Percentiles rank a stretch among this genome's conserved stretches.
Evolutionary conservation across 805 yeast species (phyloP).

Genomic region (Starmerella khaoyaiensis): DNA sequence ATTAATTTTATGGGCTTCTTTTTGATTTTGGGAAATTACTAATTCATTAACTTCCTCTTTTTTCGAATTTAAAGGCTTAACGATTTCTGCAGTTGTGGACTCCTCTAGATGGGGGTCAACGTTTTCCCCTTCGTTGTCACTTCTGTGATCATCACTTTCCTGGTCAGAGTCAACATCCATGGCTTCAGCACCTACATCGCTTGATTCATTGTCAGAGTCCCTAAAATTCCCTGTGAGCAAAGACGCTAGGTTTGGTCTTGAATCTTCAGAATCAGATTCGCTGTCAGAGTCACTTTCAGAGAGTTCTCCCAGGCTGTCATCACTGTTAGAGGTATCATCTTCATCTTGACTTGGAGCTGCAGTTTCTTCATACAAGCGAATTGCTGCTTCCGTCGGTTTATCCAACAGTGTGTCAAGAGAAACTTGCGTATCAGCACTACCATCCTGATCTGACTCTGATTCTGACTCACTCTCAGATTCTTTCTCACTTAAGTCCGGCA

Average conservation of each 20-base stretch:
- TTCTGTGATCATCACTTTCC: constrained; percentile 20
- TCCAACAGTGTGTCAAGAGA: not conserved
- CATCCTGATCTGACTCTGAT: constrained; percentile 27
- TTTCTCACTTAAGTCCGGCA: constrained; percentile 21
- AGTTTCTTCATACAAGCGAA: constrained; percentile 1
- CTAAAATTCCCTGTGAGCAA: constrained; percentile 6
- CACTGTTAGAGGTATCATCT: constrained; percentile 4
- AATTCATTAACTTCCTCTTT: constrained; percentile 4
- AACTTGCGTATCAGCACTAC: constrained; percentile 11
- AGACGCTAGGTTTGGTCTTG: constrained; percentile 12
- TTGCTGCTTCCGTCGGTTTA: constrained; percentile 1
- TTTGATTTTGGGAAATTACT: constrained; percentile 6
- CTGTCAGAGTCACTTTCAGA: constrained; percentile 22
- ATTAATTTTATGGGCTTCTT: constrained; percentile 34
- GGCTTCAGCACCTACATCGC: constrained; percentile 24
- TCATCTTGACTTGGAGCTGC: not conserved
- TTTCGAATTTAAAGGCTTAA: too few species aligned
- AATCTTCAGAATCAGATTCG: constrained; percentile 15
- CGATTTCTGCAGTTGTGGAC: not conserved
- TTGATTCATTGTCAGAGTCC: constrained; percentile 24
- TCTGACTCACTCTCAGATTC: constrained; percentile 23
- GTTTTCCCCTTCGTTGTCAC: constrained; percentile 13
- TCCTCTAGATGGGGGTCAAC: constrained; percentile 4
- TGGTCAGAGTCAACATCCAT: constrained; percentile 32
- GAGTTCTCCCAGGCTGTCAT: too few species aligned